Evolutionary conservation across 2,329 filamentous ascomycete species (phyloP), one percentile per base, ranked within the genome.

Genomic region (Helotiales sp.): DNA sequence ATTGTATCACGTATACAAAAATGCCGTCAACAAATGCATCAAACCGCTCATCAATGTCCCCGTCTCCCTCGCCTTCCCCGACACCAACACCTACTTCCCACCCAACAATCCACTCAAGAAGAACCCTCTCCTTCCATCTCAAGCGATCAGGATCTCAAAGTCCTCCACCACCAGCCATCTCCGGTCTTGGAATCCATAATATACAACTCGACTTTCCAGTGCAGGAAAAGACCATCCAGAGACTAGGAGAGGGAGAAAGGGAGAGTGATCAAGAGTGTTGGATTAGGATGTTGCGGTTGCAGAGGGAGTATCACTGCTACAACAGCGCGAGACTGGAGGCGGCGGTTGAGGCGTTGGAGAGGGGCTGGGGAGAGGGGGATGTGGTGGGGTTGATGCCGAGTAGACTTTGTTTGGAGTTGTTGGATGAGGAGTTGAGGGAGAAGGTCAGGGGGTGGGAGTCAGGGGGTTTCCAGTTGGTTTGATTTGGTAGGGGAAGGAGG

Each of bases 261-360:
- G 59, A 58, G 36, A 61, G 58, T 7, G 68, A 71, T 47, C 56
- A 52, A 2, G 61, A 70, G 54, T 64, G 63, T 25, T 71, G 69
- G 69, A 52, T 57, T 27, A 63, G 62, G 27, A 71, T 71, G 69
- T 50, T 71, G 15, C 47, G 44, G 22, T 44, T 71, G 49, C 69
- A 71, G 60, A 62, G 63, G 33, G 61, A 66, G 57, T 71, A 65
- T 49, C 66, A 68, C 52, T 71, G 69, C 33, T 71, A 70, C 50
- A 68, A 70, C 42, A 66, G 63, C n/a, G 69, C 69, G 19, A 47
- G 69, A 12, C 54, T 71, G 50, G 67, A 69, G 47, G 69, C 69
- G 51, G 69, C 67, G 4, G 66, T 71, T 3, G 69, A 71, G 51
- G 66, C 63, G 12, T 49, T 69, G 46, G 66, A 70, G 46, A 62